phyloP scores from a whole-genome alignment of 148 eudicot species.

The Mesembryanthemum crystallinum region DNA sequence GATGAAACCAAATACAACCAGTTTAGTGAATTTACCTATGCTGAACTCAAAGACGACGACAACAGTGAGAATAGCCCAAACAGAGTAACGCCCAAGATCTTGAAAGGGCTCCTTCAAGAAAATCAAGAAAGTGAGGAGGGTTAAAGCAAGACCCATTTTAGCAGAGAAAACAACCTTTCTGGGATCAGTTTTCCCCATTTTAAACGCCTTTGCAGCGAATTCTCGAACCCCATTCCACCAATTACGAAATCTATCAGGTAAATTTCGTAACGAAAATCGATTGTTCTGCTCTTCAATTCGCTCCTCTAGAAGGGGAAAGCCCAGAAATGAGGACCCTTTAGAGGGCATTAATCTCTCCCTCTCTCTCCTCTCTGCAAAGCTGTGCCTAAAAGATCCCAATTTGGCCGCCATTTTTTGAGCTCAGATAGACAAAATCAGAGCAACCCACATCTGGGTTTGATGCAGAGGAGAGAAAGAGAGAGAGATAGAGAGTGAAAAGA shows the following conservation, averaged over 20 bases:
- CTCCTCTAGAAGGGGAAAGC: neutral
- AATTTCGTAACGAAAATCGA: neutral
- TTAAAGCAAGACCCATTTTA: constrained; percentile 76
- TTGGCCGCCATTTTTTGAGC: constrained; percentile 21
- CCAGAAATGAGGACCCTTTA: constrained; percentile 15
- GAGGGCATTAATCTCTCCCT: constrained; percentile 27
- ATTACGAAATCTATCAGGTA: constrained; percentile 2
- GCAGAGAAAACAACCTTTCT: constrained; percentile 66
- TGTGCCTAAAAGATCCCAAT: constrained; percentile 44
- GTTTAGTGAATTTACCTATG: constrained; percentile 47
- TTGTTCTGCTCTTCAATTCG: constrained; percentile 2
- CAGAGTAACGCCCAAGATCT: constrained; percentile 57
- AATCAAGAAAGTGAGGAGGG: constrained; percentile 58
- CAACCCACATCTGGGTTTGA: neutral
- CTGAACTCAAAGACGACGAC: constrained; percentile 93
- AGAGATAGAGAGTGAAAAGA: neutral
- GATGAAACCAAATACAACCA: neutral
- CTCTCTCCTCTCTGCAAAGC: constrained; percentile 39
- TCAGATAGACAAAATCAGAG: neutral
- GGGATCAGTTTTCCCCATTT: constrained; percentile 82
- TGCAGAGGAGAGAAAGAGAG: neutral
- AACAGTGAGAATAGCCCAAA: constrained; percentile 95
- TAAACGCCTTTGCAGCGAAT: constrained; percentile 34
- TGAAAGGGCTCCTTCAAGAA: constrained; percentile 67
- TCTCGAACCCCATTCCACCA: constrained; percentile 29